A percentile compares a stretch with the other conserved stretches of the same genome.
Conservation (phyloP, 2,329 filamentous ascomycete species). For the Trichothecium roseum region DNA sequence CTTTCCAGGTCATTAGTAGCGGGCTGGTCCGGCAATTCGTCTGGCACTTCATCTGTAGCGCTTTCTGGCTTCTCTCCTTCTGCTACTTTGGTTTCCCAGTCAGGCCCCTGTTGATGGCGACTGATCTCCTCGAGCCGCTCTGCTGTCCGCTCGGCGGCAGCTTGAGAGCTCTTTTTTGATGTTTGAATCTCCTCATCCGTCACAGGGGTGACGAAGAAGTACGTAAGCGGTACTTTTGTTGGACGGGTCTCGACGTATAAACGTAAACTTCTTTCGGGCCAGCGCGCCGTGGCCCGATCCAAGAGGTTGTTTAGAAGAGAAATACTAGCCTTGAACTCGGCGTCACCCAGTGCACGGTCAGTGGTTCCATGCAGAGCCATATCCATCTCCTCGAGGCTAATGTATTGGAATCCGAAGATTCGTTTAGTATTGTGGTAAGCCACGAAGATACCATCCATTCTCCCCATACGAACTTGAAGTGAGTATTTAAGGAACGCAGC, state of each 20-base stretch:
- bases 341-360: conserved; percentile 59
- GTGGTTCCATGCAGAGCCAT: conserved; percentile 70
- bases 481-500: conserved; percentile 95
- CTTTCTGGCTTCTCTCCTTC: conserved; percentile 14
- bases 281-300: conserved; percentile 62
- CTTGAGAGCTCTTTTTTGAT: conserved; percentile 1
- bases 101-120: neutral
- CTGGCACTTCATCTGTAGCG: conserved; percentile 7
- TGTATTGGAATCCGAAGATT: conserved; percentile 96
- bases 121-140: neutral
- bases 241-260: conserved; percentile 71
- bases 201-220: conserved; percentile 84
- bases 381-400: conserved; percentile 82
- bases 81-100: conserved; percentile 2
- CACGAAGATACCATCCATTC: conserved; percentile 98
- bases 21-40: conserved; percentile 1
- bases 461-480: conserved; percentile 88
- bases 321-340: conserved; percentile 78
- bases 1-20: conserved; percentile 14
- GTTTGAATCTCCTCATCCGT: conserved; percentile 56
- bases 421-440: conserved; percentile 91
- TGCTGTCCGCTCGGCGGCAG: neutral
- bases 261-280: conserved; percentile 66
- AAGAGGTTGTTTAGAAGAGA: conserved; percentile 69
- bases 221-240: conserved; percentile 57